Base-by-base conservation (phyloP, 768 basidiomycete species). In the Pisolithus sp. region DNA sequence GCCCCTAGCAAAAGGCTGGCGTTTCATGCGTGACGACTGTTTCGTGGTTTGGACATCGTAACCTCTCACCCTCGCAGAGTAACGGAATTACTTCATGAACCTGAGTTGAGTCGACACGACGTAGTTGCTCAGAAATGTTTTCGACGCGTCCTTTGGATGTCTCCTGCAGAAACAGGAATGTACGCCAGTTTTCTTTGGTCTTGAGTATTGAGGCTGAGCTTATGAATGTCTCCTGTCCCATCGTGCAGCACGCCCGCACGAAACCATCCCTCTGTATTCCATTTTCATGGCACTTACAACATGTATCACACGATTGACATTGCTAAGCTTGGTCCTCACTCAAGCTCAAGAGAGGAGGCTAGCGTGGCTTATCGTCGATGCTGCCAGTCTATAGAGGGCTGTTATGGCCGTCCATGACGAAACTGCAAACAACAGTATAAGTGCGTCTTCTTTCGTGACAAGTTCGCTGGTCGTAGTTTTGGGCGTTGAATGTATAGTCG, bases 251-350 rank as follows among this genome's bases (percentile, higher is more conserved):
- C 55, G 62, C 71, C 28, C 71, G 76, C 53, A 4, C 26, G 26
- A 26, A 26, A n/a, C n/a, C 7, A 73, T 71, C 60, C 79, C 78
- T 34, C 68, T 72, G 3, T 55, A 69, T 34, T 82, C 78, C 61
- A 76, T 79, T 58, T 62, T 73, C 38, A 64, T 80, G 51, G 72
- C 75, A 26, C 55, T 81, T 41, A 40, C 70, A 24, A 69, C 68
- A 49, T 76, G 72, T 53, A 48, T 73, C 39, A 61, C 69, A 23
- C 73, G 79, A 47, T 68, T 65, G 50, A 57, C 65, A 10, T 57
- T 79, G 10, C 78, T 79, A 54, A 63, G 62, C 13, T 43, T 72
- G 23, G 61, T 73, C 2, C 71, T 71, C 49, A 78, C 75, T 53
- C 44, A n/a, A n/a, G n/a, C 63, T 2, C 53, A 63, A 12, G 73